Base-by-base conservation (phyloP, 768 basidiomycete genomes). In the Leucogyrophana mollusca region DNA sequence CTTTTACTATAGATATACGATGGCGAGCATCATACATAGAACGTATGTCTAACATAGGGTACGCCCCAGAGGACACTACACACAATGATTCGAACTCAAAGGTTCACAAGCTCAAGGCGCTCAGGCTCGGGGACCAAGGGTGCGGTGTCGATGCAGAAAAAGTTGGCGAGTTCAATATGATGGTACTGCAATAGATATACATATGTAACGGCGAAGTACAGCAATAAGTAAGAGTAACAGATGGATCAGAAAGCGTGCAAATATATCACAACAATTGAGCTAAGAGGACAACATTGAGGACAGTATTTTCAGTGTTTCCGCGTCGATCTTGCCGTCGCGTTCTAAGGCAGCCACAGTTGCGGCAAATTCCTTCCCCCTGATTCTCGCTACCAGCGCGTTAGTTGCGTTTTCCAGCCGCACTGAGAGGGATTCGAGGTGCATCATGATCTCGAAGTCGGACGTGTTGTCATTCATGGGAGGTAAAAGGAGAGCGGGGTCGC, bases 321-420 rank as follows among this genome's bases (percentile, higher is more conserved):
- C 69, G 53, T 80, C 74, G 27, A 81, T 60, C 13, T 58, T 70
- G 13, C 67, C 72, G 16, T 61, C 60, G 45, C 61, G 56, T 51
- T 63, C 57, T 50, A 74, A 53, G n/a, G 64, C 62, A 41, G 62
- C 53, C 45, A 76, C 52, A 34, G 76, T 53, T n/a, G 60, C 58
- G 14, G 59, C 49, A 6, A 55, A 43, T 2, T 52, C 50, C 8
- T 57, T 53, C 20, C 30, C 41, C 41, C 52, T 4, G 37, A 35
- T 34, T 30, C 34, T 13, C 47, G 55, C 25, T 17, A 52, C 33
- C 40, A 66, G 58, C 35, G 71, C 59, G 27, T 68, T 60, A 21
- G 82, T 65, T 2, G 87, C 79, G 59, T 94, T 93, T 60, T 90
- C 84, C 44, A 94, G 82, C 34, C 94, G 76, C 7, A 80, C 68